Base-by-base conservation (phyloP, 148 eudicot genomes). In the Fagopyrum esculentum region DNA sequence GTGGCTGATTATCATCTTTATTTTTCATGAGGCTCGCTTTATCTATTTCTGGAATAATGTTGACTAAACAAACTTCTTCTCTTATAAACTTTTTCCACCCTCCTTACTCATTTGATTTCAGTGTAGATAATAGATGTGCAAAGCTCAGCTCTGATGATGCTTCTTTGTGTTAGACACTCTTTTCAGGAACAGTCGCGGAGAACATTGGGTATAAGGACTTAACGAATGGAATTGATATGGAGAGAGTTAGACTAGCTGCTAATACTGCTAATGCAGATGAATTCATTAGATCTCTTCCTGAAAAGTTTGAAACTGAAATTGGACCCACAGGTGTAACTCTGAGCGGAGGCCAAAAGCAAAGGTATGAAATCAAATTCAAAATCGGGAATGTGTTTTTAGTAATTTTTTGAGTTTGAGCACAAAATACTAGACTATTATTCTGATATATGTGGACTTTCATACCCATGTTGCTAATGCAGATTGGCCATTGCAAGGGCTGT, bases 331-430 rank as follows among this genome's bases (percentile, higher is more conserved):
- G 98, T 74, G 89, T 95, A 77, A 82, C 72, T 70, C 85, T 95
- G 75, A 95, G 98, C 81, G 98, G 98, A 74, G 97, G 98, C 78
- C 98, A 95, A 74, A 95, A 85, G 89, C 98, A 95, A 88, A 90
- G 98, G 97, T 88, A 75, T 75, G 76, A 68, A 52, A 48, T 48
- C 63, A 5, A 59, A 71, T 72, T 26, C 40, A 12, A 9, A 10
- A 12, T 66, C 19, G 15, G 30, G 9, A 40, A 66, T 66, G 46
- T 40, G 17, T 9, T 64, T 35, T 13, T 13, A 35, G 45, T 35
- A 35, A 35, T 40, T 3, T 64, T 6, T 40, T 66, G 15, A 66
- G 11, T 40, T 12, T 13, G n/a, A 43, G 17, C 71, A 46, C 54
- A 71, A 15, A 47, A 71, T 26, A n/a, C 47, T 44, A 70, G 43